A percentile compares a stretch with the other conserved stretches of the same genome.
phyloP scores from a whole-genome alignment of 176 grass and related monocot genomes.

The Tillandsia leiboldiana region DNA sequence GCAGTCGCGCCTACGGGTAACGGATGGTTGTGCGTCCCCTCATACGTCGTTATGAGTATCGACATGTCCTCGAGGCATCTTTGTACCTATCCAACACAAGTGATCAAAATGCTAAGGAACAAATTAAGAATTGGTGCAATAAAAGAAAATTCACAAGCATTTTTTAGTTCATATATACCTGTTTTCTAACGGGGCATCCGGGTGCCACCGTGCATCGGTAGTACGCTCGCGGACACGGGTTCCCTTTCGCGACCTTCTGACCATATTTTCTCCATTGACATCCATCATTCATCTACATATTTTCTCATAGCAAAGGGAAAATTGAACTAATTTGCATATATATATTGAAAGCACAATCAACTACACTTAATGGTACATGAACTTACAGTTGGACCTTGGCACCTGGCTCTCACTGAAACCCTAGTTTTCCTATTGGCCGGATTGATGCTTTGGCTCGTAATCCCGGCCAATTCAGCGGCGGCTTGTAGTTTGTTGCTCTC shows the following conservation, averaged over 20 bases:
- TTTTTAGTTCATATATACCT: constrained; percentile 34
- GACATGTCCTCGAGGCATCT: constrained; percentile 94
- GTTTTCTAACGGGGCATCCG: constrained; percentile 91
- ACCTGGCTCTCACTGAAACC: constrained; percentile 92
- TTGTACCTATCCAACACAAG: constrained; percentile 38
- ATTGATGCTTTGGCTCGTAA: constrained; percentile 66
- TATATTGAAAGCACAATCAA: background rate
- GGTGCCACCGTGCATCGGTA: constrained; percentile 92
- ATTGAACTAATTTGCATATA: background rate
- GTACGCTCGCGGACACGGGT: constrained; percentile 92
- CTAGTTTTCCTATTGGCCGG: constrained; percentile 92
- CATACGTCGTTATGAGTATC: constrained; percentile 94
- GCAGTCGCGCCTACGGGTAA: constrained; percentile 86
- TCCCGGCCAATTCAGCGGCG: constrained; percentile 18
- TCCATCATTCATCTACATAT: constrained; percentile 84
- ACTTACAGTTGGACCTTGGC: constrained; percentile 90
- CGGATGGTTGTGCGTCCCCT: constrained; percentile 97
- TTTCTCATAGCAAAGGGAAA: background rate
- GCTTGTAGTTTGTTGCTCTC: constrained; percentile 39
- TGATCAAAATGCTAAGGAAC: background rate
- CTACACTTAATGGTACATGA: background rate
- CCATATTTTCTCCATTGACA: constrained; percentile 97
- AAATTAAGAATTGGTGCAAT: background rate
- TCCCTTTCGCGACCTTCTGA: constrained; percentile 96
- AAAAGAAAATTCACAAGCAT: background rate